Evolutionary conservation across 331 rosid genomes (phyloP).

Genomic region (Malus hybrid): DNA sequence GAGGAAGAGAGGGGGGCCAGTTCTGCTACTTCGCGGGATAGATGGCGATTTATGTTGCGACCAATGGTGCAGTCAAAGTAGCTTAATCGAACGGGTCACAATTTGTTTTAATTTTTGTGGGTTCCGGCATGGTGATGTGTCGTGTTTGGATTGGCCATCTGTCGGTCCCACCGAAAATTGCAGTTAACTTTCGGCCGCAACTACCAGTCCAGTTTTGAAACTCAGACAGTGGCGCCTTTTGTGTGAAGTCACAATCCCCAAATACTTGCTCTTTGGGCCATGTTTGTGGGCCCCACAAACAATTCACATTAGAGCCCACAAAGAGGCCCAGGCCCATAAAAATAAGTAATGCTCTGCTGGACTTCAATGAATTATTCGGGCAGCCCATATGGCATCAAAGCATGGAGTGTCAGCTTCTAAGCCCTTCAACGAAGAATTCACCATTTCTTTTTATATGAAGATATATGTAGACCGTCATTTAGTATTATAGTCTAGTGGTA

Average conservation of each 20-base stretch:
- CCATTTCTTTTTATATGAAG: no score
- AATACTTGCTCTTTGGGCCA: no score
- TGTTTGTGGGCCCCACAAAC: no score
- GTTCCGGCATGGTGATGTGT: background rate
- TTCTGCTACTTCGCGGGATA: background rate
- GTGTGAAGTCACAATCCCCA: background rate
- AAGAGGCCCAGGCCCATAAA: background rate
- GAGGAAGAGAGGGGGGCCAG: background rate
- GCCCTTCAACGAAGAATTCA: no score
- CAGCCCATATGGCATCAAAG: no score
- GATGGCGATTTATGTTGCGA: no score
- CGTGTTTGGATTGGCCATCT: background rate
- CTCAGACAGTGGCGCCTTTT: constrained; percentile 2
- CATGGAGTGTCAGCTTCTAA: no score
- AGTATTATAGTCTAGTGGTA: no score
- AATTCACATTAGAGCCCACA: no score
- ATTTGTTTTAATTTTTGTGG: background rate
- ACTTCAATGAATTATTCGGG: background rate
- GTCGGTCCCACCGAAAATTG: background rate
- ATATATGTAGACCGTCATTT: no score
- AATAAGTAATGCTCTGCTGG: background rate
- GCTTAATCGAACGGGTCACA: background rate
- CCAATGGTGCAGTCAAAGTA: background rate
- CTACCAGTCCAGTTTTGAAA: constrained; percentile 16
- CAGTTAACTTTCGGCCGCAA: background rate